Evolutionary conservation across 495 filamentous ascomycete species (phyloP), one percentile per base, ranked within the genome.

Genomic region (Aspergillus kassunensis): DNA sequence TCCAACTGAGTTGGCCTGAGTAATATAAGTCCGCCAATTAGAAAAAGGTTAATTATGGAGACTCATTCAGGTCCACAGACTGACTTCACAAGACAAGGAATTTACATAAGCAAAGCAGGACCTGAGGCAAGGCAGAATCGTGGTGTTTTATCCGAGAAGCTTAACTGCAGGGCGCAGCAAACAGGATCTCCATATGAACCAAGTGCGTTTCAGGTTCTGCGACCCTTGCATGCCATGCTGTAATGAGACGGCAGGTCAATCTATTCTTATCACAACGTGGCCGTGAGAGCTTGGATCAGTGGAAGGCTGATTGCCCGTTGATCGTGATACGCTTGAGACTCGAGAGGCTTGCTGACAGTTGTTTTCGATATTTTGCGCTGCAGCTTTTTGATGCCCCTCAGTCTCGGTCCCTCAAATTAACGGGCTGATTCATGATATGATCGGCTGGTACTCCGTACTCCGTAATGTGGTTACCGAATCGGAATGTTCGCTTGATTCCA

Each of bases 111-210:
- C 42, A 40, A 16, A n/a, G n/a, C 30, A 6, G 13, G 18, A 31
- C 48, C 44, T 52, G 36, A 45, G 52, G 44, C 56, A 52, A 55
- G 56, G 56, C 52, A 44, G 56, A 55, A 33, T 58, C 21, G 19
- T n/a, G 41, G 33, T 44, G 19, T 34, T 48, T 19, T 51, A 15
- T 16, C 16, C 27, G 21, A 36, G 51, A 56, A 56, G 39, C 46
- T 56, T 56, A 44, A 45, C 40, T 51, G 41, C 52, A 54, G 39
- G 52, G 53, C 53, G 46, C 53, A 55, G 46, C 46, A 46, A 11
- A 29, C 39, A 40, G 33, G 19, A 29, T 27, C 25, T 40, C 33
- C 34, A 40, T 36, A 27, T 8, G 39, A 41, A 44, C 34, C 42
- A 53, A 34, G 42, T 23, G 33, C 15, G 51, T 53, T 53, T 53